A percentile compares a stretch with the other conserved stretches of the same genome.
These are phyloP conservation scores for Beauveria varroae DNA, from an alignment of 2,329 filamentous ascomycete genomes.

Conservation along the genomic window DNA sequence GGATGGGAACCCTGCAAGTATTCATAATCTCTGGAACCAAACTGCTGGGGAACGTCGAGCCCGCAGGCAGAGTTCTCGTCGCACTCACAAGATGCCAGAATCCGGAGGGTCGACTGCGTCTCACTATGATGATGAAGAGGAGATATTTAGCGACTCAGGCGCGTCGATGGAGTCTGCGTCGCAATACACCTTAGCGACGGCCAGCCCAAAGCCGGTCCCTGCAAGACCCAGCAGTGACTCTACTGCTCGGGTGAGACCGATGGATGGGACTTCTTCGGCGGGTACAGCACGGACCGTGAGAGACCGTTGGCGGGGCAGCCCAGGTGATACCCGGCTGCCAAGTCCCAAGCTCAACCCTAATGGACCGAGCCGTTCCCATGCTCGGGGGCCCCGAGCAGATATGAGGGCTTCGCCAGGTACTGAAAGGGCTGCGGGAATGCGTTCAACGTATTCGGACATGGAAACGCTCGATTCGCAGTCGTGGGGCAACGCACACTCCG, in stretches of 20 bases:
- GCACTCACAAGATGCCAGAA: background rate
- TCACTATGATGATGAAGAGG: background rate
- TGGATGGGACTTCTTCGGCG: too few relatives aligned
- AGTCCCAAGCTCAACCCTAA: background rate
- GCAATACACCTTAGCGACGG: background rate
- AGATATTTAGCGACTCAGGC: background rate
- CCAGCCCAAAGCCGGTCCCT: background rate
- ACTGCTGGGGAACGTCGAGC: background rate
- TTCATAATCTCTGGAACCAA: background rate
- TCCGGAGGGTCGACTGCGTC: background rate
- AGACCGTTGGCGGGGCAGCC: background rate
- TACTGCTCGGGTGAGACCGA: background rate
- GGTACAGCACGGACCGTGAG: background rate
- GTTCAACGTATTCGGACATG: background rate
- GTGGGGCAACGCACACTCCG: background rate
- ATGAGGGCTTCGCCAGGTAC: background rate
- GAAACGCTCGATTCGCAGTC: background rate
- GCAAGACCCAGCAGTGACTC: background rate
- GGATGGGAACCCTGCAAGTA: too few relatives aligned
- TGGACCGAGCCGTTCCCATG: background rate
- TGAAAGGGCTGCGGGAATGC: background rate
- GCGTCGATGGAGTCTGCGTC: background rate
- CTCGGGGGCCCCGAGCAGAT: background rate
- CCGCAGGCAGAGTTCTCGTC: background rate
- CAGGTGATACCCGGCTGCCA: background rate